phyloP scores from a whole-genome alignment of 306 rosid genomes.

The Quercus dentata region DNA sequence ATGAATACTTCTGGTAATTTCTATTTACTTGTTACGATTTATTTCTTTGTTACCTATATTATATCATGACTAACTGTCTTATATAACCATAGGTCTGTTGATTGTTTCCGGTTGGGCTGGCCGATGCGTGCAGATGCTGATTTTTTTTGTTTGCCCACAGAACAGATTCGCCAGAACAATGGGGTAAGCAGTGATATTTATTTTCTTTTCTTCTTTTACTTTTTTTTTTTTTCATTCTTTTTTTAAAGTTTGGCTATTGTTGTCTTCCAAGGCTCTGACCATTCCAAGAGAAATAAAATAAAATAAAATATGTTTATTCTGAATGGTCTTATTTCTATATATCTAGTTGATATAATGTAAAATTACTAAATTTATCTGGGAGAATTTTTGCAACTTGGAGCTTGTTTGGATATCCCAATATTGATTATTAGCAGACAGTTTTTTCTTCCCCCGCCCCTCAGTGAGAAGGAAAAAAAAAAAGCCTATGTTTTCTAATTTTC shows the following conservation, averaged over 20 bases:
- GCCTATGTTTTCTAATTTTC: too few relatives aligned
- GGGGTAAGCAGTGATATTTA: slow-evolving; percentile 45
- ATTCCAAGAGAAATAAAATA: background rate
- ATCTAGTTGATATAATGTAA: background rate
- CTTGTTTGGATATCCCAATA: too few relatives aligned
- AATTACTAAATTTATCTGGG: background rate
- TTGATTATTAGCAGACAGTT: too few relatives aligned
- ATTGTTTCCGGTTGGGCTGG: slow-evolving; percentile 97
- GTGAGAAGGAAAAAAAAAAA: too few relatives aligned
- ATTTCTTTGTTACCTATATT: slow-evolving; percentile 5
- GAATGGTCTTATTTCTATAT: background rate
- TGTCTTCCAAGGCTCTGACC: background rate
- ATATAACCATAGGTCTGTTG: slow-evolving; percentile 70
- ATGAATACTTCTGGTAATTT: slow-evolving; percentile 90
- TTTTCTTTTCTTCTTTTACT: slow-evolving; percentile 2
- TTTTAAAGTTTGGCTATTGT: background rate
- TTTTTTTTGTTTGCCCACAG: slow-evolving; percentile 61
- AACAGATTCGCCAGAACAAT: slow-evolving; percentile 33
- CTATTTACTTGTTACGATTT: background rate
- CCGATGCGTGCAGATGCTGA: slow-evolving; percentile 99
- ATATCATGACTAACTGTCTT: slow-evolving; percentile 15
- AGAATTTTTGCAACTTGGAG: background rate
- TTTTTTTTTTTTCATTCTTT: background rate
- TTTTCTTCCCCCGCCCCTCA: too few relatives aligned
- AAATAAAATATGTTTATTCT: background rate